phyloP scores from a whole-genome alignment of 2,329 filamentous ascomycete species.

The Capronia epimyces region DNA sequence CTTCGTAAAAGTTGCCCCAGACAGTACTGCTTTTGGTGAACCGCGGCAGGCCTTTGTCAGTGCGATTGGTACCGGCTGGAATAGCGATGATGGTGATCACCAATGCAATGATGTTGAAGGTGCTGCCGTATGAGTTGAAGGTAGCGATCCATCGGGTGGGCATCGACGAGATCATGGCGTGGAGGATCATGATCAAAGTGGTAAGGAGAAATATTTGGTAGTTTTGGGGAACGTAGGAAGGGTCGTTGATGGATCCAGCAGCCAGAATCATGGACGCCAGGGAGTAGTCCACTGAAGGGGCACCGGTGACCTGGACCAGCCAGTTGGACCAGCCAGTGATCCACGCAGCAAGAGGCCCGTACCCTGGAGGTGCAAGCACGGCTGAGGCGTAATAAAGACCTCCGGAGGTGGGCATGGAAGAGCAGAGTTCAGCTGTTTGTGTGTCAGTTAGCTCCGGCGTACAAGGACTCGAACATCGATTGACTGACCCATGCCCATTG shows the following conservation, averaged over 20 bases:
- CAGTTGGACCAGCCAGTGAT: conserved; percentile 67
- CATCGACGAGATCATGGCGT: conserved; percentile 62
- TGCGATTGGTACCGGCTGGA: conserved; percentile 52
- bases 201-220: conserved; percentile 67
- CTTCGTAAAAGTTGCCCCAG: conserved; percentile 61
- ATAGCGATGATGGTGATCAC: conserved; percentile 64
- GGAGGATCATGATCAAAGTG: conserved; percentile 61
- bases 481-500: conserved; percentile 51
- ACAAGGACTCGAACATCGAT: neutral
- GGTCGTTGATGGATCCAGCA: conserved; percentile 62
- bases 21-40: conserved; percentile 56
- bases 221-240: conserved; percentile 57
- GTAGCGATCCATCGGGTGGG: conserved; percentile 65
- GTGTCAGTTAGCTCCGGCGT: conserved; percentile 32
- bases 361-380: conserved; percentile 62
- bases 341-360: conserved; percentile 63
- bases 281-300: conserved; percentile 62
- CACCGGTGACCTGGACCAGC: conserved; percentile 61
- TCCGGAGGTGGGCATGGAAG: conserved; percentile 65
- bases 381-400: conserved; percentile 70
- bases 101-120: conserved; percentile 64
- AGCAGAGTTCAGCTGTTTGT: conserved; percentile 60
- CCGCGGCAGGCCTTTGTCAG: conserved; percentile 50
- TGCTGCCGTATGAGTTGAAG: conserved; percentile 65
- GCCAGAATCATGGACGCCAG: conserved; percentile 66